Evolutionary conservation across 257 asterid species (phyloP), one percentile per base, ranked within the genome.

Genomic region (Solanum paucissectum): DNA sequence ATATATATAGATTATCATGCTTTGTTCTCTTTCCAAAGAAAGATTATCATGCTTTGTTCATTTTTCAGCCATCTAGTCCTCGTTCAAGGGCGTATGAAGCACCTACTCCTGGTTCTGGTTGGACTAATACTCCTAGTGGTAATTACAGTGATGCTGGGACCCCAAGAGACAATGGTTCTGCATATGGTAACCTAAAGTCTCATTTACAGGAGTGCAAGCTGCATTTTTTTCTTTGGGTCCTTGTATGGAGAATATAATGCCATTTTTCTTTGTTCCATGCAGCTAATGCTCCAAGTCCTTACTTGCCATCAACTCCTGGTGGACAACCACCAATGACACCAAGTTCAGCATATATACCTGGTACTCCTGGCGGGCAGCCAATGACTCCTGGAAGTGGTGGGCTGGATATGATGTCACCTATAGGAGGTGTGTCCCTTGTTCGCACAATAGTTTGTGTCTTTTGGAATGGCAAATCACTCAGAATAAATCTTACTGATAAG

Each of bases 271-370:
- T 89, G 77, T 83, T 87, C 33, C 68, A 86, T 85, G 77, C 94
- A 97, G 99, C 94, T 88, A 97, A 96, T 95, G 99, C 98, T 87
- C 98, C 99, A 34, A 97, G 99, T 88, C 99, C 99, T n/a, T 96
- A 96, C 92, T 86, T 97, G 90, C 99, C 99, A 60, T 95, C 98
- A 16, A 95, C 99, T 60, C 99, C 99, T 52, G 98, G 99, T 84
- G 99, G 99, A 68, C 98, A 95, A 89, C 98, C 98, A 66, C 99
- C 99, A 8, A 94, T 95, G 98, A 96, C 98, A 1, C 98, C 99
- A 68, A 95, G 98, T 90, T 96, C 99, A 38, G 96, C 98, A 60
- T 95, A 95, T 89, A 93, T 96, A 86, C 99, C 99, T 88, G 98
- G 99, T 81, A 96, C 99, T 11, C 99, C 99, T 40, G 99, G 98